Evolutionary conservation across 2,329 filamentous ascomycete genomes (phyloP), one percentile per base, ranked within the genome.

Genomic region (Furcasterigmium furcatum): DNA sequence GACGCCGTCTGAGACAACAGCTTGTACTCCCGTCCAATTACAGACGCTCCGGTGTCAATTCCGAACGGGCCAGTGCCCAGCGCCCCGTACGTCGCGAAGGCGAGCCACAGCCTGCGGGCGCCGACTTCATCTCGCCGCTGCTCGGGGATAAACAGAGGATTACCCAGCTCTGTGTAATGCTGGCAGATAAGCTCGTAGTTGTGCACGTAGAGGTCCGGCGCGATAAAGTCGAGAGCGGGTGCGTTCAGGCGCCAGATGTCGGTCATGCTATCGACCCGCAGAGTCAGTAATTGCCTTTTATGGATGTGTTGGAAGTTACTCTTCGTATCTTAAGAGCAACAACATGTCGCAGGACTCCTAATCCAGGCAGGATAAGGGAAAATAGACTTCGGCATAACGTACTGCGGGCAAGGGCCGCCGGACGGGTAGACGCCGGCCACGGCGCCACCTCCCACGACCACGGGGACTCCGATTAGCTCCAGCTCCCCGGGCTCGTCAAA

Each of bases 81-180:
- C 2, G 62, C 61, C 10, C 58, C 59, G 43, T 71, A 66, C 0
- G 64, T 63, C 2, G 66, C 70, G 16, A 66, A 67, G 0, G 72
- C 65, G 0, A 62, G 39, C 68, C 69, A 75, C 2, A 73, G 55
- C 4, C 72, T 52, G 5, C 70, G 55, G 0, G 67, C 63, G 7
- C 72, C 72, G 24, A 67, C 61, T 30, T 73, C 71, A 44, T 77
- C 73, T 9, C 74, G 63, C 5, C 72, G 61, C 52, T 77, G 74
- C 57, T 78, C 74, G 0, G 74, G 74, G 29, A 78, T 76, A 50
- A 77, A 76, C 0, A 78, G 60, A 0, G 71, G 64, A 48, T 76
- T 68, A 10, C 58, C 2, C 49, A 57, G 20, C 63, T 64, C 2
- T 63, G 65, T 55, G 47, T 76, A 77, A 20, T 69, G 63, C 9